Evolutionary conservation across 2,329 filamentous ascomycete genomes (phyloP), one percentile per base, ranked within the genome.

Genomic region (Arthrobotrys sphaeroides): DNA sequence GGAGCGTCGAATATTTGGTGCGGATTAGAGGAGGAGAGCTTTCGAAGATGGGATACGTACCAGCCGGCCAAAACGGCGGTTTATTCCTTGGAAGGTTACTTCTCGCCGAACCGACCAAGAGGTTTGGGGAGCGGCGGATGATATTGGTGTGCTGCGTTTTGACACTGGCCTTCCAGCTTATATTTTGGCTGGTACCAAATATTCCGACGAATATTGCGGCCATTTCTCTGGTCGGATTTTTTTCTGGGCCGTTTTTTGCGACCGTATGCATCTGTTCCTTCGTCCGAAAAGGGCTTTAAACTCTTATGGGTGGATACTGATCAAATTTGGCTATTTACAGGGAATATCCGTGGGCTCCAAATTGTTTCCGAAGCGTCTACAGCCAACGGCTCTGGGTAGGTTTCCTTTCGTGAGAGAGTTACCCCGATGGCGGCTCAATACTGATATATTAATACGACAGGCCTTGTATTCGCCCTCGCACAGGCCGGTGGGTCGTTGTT

Each of bases 1-100:
- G 88, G 89, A 85, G 90, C 0, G 88, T 90, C 1, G 87, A 90
- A 77, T 90, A 88, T 66, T 84, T 90, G 2, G 86, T 90, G 5
- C 84, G 85, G 1, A 87, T 88, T n/a, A 86, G 88, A 0, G 82
- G 86, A 1, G 88, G 88, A 0, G 82, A 86, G 1, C 81, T 90
- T 0, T 83, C 85, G 0, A 82, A 85, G 16, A 86, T 89, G 81
- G 88, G 88, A 0, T 90, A 90, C 60, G 86, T 90, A 0, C 86
- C 88, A 0, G 86, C 88, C 0, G 88, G 88, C 2, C 87, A 87
- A 78, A 88, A 85, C 51, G 88, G 87, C 1, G 88, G 88, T 0
- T 83, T 83, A 0, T 83, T 89, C 2, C 83, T 90, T 0, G 88
- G 88, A 0, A 82, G 88, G 3, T 77, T 89, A 0, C 64, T 89